Evolutionary conservation across 2,329 filamentous ascomycete species (phyloP).

Genomic region (Stachybotrys chartarum): DNA sequence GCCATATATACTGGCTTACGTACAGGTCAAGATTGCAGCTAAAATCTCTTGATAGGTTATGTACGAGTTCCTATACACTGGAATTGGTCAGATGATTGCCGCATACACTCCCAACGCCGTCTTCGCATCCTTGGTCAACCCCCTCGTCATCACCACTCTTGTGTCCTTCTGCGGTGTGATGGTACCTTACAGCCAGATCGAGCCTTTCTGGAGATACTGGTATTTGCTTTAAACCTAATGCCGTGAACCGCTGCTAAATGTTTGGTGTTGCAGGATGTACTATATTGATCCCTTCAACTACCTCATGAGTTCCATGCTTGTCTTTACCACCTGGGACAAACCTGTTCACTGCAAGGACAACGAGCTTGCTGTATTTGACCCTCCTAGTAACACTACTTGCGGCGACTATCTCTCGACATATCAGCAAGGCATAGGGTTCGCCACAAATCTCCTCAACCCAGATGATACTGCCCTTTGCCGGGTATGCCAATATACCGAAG

Average conservation of each 20-base stretch:
- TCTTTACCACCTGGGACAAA: constrained; percentile 28
- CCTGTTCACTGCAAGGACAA: constrained; percentile 23
- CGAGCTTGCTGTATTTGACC: constrained; percentile 15
- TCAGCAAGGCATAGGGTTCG: constrained; percentile 6
- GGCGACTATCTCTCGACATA: constrained; percentile 12
- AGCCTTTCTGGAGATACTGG: constrained; percentile 20
- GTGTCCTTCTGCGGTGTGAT: constrained; percentile 15
- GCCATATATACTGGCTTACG: too few relatives aligned
- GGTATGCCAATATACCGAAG: constrained; percentile 9
- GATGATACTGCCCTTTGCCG: constrained; percentile 7
- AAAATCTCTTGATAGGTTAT: too few relatives aligned
- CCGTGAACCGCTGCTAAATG: too few relatives aligned
- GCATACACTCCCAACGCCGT: constrained; percentile 43
- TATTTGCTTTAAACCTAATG: too few relatives aligned
- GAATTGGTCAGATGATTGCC: constrained; percentile 34
- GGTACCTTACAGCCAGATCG: constrained; percentile 12
- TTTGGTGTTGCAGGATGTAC: too few relatives aligned
- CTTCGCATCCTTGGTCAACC: constrained; percentile 40
- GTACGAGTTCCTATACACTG: constrained; percentile 33
- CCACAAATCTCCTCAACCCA: constrained; percentile 6
- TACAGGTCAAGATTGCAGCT: too few relatives aligned
- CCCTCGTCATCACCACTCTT: constrained; percentile 30
- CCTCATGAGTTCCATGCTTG: constrained; percentile 29
- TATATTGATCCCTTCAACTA: constrained; percentile 35
- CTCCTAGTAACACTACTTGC: constrained; percentile 4